A percentile compares a stretch with the other conserved stretches of the same genome.
phyloP scores from a whole-genome alignment of 2,329 filamentous ascomycete genomes.

The Trichoderma afroharzianum region DNA sequence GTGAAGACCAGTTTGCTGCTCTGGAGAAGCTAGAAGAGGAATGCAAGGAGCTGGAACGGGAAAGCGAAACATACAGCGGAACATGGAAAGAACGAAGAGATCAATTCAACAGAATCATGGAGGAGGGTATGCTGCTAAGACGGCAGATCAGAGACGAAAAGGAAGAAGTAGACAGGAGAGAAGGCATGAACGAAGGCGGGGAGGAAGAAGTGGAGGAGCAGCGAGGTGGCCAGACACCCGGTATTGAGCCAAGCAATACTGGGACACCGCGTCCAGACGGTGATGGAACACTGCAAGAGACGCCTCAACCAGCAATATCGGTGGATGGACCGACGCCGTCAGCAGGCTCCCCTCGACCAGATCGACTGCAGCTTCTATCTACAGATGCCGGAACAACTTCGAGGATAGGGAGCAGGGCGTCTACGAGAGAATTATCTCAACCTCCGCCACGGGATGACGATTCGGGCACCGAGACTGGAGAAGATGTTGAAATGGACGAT shows the following conservation, averaged over 20 bases:
- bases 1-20: slow-evolving; percentile 77
- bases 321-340: slow-evolving; percentile 34
- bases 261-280: slow-evolving; percentile 49
- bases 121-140: slow-evolving; percentile 83
- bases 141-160: slow-evolving; percentile 90
- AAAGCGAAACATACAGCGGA: slow-evolving; percentile 74
- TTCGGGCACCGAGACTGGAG: slow-evolving; percentile 41
- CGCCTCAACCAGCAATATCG: slow-evolving; percentile 26
- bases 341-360: slow-evolving; percentile 29
- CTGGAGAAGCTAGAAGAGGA: slow-evolving; percentile 82
- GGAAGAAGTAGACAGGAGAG: slow-evolving; percentile 84
- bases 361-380: slow-evolving; percentile 25
- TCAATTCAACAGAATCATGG: slow-evolving; percentile 84
- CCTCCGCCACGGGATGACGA: slow-evolving; percentile 29
- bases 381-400: slow-evolving; percentile 22
- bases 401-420: slow-evolving; percentile 27
- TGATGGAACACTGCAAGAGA: slow-evolving; percentile 29
- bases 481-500: slow-evolving; percentile 60
- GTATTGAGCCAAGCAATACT: slow-evolving; percentile 48
- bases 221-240: slow-evolving; percentile 47
- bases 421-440: slow-evolving; percentile 28
- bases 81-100: slow-evolving; percentile 83
- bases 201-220: slow-evolving; percentile 55
- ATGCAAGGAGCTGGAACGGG: slow-evolving; percentile 79
- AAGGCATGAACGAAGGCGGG: slow-evolving; percentile 71